Evolutionary conservation across 2,329 filamentous ascomycete genomes (phyloP).

Genomic region (Neophaeococcomyces mojaviensis): DNA sequence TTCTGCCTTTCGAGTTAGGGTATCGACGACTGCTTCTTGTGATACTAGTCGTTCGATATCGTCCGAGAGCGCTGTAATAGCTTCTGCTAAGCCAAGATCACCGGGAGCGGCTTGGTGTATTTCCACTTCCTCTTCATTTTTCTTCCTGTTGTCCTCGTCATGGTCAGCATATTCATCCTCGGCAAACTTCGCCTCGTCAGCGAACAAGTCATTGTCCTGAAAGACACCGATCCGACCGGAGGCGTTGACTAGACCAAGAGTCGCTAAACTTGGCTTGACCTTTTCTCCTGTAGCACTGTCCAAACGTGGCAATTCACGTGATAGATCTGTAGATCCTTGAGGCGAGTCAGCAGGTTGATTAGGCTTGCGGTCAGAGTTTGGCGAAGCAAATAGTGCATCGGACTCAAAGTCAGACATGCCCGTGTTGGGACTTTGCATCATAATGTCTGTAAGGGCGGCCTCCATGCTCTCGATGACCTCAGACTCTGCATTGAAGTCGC

Average conservation of each 20-base stretch:
- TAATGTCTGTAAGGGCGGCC: slow-evolving; percentile 81
- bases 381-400: slow-evolving; percentile 29
- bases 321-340: slow-evolving; percentile 49
- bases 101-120: slow-evolving; percentile 92
- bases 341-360: slow-evolving; percentile 32
- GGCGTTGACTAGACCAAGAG: slow-evolving; percentile 79
- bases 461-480: slow-evolving; percentile 89
- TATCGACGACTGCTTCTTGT: slow-evolving; percentile 86
- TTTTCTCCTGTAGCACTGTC: slow-evolving; percentile 39
- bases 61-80: slow-evolving; percentile 76
- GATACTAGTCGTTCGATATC: slow-evolving; percentile 84
- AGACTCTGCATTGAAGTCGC: slow-evolving; percentile 56
- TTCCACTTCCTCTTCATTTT: slow-evolving; percentile 59
- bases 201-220: slow-evolving; percentile 81
- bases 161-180: slow-evolving; percentile 78
- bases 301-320: slow-evolving; percentile 48
- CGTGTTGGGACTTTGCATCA: slow-evolving; percentile 62
- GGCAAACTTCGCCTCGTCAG: slow-evolving; percentile 75
- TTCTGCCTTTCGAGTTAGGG: slow-evolving; percentile 86
- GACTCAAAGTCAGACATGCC: slow-evolving; percentile 31
- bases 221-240: slow-evolving; percentile 88
- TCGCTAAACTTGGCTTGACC: slow-evolving; percentile 79
- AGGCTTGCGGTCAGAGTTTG: slow-evolving; percentile 7
- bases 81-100: slow-evolving; percentile 86
- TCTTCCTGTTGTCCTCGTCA: slow-evolving; percentile 46